These are phyloP conservation scores for Penicillium parvum DNA, from an alignment of 495 filamentous ascomycete species.

Conservation along the genomic window DNA sequence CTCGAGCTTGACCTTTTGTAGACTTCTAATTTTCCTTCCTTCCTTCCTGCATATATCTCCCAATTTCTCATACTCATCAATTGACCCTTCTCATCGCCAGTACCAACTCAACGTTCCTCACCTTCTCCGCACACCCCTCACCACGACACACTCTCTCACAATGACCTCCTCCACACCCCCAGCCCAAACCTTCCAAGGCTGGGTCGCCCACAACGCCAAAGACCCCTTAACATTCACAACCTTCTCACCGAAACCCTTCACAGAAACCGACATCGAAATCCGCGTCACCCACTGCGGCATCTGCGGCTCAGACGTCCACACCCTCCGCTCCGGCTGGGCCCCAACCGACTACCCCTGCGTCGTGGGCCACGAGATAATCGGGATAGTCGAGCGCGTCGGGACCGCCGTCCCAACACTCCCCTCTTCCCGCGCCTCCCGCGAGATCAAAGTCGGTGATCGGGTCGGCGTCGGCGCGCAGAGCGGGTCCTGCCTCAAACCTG, in stretches of 20 bases:
- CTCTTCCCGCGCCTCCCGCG: slow-evolving; percentile 47
- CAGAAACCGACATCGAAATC: slow-evolving; percentile 64
- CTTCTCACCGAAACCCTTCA: slow-evolving; percentile 75
- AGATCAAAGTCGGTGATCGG: slow-evolving; percentile 71
- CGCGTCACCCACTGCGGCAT: slow-evolving; percentile 74
- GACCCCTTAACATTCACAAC: slow-evolving; percentile 68
- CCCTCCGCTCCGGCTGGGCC: slow-evolving; percentile 69
- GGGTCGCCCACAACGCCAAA: slow-evolving; percentile 67
- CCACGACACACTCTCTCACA: slow-evolving; percentile 1
- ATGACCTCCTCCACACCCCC: slow-evolving; percentile 12
- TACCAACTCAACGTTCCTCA: neutral
- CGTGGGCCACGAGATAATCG: slow-evolving; percentile 85
- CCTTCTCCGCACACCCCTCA: neutral
- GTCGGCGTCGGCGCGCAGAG: slow-evolving; percentile 84
- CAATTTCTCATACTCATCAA: neutral
- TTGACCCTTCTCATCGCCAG: no score
- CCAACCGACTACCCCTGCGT: slow-evolving; percentile 65
- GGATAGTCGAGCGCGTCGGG: slow-evolving; percentile 67
- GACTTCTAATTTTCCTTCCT: no score
- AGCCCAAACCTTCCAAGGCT: slow-evolving; percentile 66
- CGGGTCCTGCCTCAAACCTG: slow-evolving; percentile 57
- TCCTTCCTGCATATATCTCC: no score
- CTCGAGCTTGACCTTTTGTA: no score
- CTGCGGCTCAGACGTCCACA: slow-evolving; percentile 77
- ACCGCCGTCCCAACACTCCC: slow-evolving; percentile 19